Conservation (phyloP, 1,284 basidiomycete genomes). For the Takashimella tepidaria region DNA sequence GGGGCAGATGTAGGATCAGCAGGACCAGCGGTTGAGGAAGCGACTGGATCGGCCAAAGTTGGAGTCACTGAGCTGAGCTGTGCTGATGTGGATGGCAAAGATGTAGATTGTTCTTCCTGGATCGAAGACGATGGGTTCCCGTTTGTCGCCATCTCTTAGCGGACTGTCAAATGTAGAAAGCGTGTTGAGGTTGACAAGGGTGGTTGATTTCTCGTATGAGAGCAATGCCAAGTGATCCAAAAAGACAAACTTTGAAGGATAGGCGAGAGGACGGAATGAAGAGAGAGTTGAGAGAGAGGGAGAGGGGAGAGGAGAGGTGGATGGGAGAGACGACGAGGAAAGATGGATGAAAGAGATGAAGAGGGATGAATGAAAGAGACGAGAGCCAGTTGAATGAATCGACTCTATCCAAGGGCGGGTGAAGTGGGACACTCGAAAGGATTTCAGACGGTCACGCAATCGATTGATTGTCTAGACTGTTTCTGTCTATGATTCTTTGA, state of each 20-base stretch:
- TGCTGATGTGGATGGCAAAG: no score
- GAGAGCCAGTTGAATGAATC: not conserved
- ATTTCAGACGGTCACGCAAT: no score
- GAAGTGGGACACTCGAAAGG: no score
- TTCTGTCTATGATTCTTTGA: no score
- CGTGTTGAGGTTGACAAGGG: no score
- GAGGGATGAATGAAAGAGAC: no score
- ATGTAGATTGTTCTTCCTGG: not conserved
- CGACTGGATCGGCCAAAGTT: not conserved
- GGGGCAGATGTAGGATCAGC: not conserved
- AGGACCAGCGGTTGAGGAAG: not conserved
- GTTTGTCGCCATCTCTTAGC: not conserved
- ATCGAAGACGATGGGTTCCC: not conserved
- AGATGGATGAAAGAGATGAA: not conserved
- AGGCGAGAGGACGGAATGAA: conserved; percentile 2
- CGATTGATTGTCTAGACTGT: no score
- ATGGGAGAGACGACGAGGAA: not conserved
- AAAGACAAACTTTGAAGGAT: no score
- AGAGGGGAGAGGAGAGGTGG: not conserved
- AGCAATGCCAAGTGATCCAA: no score
- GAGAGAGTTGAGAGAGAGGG: conserved; percentile 2
- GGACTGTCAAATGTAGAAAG: no score
- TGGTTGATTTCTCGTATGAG: no score
- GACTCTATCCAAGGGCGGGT: not conserved
- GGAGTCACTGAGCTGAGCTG: not conserved